phyloP scores from a whole-genome alignment of 257 asterid genomes.

The Solanum sejunctum region DNA sequence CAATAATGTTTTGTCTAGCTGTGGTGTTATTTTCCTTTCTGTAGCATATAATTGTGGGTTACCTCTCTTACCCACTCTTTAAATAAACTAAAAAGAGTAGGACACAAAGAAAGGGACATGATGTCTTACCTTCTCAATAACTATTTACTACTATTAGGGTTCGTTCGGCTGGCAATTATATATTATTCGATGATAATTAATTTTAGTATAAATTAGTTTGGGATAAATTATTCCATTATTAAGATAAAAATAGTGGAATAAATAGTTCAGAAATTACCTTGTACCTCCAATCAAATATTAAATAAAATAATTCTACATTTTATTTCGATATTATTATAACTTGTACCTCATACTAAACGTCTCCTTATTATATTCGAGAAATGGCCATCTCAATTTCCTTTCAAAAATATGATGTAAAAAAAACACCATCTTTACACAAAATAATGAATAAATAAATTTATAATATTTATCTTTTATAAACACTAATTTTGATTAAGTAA shows the following conservation, averaged over 20 bases:
- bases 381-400: not conserved
- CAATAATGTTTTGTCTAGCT: not conserved
- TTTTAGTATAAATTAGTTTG: too few relatives aligned
- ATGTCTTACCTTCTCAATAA: not conserved
- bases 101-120: not conserved
- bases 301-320: too few relatives aligned
- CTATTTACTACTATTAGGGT: too few relatives aligned
- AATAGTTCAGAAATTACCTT: too few relatives aligned
- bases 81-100: not conserved
- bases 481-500: not conserved
- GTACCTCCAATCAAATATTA: too few relatives aligned
- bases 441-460: not conserved
- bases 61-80: not conserved
- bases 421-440: not conserved
- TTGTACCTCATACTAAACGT: too few relatives aligned
- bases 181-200: too few relatives aligned
- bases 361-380: not conserved
- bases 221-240: too few relatives aligned
- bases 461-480: not conserved
- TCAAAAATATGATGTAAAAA: not conserved
- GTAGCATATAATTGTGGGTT: not conserved
- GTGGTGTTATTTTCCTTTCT: not conserved
- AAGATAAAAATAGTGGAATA: too few relatives aligned
- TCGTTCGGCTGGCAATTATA: too few relatives aligned
- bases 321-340: too few relatives aligned